Conservation (phyloP, 805 yeast genomes). For the Candida corydali region DNA sequence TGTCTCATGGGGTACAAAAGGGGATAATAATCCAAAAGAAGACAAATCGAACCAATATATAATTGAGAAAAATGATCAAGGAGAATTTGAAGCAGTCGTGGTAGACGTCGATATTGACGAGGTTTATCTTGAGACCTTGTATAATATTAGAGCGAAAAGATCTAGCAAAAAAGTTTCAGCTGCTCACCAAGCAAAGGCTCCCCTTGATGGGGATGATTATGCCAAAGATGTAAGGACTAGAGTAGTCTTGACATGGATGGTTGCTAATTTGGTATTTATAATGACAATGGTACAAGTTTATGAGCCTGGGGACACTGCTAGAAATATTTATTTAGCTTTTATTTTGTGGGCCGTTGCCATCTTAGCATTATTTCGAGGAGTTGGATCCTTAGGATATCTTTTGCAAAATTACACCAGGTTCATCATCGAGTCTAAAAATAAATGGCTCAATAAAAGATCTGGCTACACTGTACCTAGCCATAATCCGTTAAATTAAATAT, state of each 20-base stretch:
- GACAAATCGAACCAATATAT: slow-evolving; percentile 77
- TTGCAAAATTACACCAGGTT: slow-evolving; percentile 33
- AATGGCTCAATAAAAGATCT: slow-evolving; percentile 37
- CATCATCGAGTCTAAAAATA: slow-evolving; percentile 35
- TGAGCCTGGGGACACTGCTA: slow-evolving; percentile 51
- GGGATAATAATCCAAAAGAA: slow-evolving; percentile 68
- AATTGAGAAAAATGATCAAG: slow-evolving; percentile 73
- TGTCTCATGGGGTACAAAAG: slow-evolving; percentile 99
- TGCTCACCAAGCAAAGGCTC: slow-evolving; percentile 25
- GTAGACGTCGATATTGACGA: slow-evolving; percentile 82
- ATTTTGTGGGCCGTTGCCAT: slow-evolving; percentile 92
- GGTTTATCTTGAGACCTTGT: slow-evolving; percentile 70
- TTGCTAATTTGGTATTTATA: slow-evolving; percentile 72
- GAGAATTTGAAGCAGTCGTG: slow-evolving; percentile 74
- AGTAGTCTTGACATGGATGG: slow-evolving; percentile 94
- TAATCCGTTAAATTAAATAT: slow-evolving; percentile 26
- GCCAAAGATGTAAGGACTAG: slow-evolving; percentile 92
- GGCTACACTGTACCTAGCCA: slow-evolving; percentile 34
- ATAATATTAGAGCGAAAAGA: slow-evolving; percentile 68
- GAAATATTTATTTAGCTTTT: slow-evolving; percentile 72
- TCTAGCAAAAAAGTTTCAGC: slow-evolving; percentile 45
- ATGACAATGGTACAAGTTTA: slow-evolving; percentile 88
- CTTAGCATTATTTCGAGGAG: slow-evolving; percentile 74
- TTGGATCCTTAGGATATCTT: slow-evolving; percentile 75
- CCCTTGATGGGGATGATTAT: slow-evolving; percentile 66